These are phyloP conservation scores for Xerocomellus amylosporus DNA, from an alignment of 768 basidiomycete species.

Conservation along the genomic window DNA sequence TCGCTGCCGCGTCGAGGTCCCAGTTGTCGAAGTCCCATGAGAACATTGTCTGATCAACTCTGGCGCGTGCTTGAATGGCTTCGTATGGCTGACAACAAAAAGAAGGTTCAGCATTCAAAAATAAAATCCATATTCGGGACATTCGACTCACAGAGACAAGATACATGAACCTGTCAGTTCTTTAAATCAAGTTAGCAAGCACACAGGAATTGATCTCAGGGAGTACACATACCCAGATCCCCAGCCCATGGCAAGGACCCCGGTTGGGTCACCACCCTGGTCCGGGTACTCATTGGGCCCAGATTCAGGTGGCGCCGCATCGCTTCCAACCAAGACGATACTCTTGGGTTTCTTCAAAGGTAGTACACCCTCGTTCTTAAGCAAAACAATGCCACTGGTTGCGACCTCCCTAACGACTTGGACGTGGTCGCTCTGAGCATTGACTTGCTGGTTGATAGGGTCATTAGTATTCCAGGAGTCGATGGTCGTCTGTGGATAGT, in stretches of 20 bases:
- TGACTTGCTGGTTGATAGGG: constrained; percentile 41
- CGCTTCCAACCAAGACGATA: constrained; percentile 61
- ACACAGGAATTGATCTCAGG: background rate
- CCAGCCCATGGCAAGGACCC: constrained; percentile 90
- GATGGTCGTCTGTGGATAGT: constrained; percentile 26
- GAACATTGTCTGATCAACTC: constrained; percentile 60
- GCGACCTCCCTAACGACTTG: constrained; percentile 59
- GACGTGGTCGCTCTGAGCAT: constrained; percentile 57
- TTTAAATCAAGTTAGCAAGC: constrained; percentile 16
- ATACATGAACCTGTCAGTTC: constrained; percentile 74
- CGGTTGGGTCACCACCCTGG: constrained; percentile 54
- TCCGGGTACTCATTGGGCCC: constrained; percentile 75
- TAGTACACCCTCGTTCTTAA: constrained; percentile 62
- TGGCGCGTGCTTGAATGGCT: constrained; percentile 73
- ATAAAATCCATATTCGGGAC: background rate
- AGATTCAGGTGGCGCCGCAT: constrained; percentile 56
- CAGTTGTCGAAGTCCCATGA: constrained; percentile 73
- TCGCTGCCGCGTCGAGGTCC: constrained; percentile 50
- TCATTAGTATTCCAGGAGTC: constrained; percentile 29
- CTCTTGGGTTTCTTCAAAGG: constrained; percentile 59
- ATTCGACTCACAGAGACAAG: constrained; percentile 58
- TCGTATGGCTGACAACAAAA: constrained; percentile 56
- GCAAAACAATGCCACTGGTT: constrained; percentile 60
- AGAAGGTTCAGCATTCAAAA: background rate
- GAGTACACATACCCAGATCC: constrained; percentile 59